Base-by-base conservation (phyloP, 305 asterid species). In the Galium porrigens region DNA sequence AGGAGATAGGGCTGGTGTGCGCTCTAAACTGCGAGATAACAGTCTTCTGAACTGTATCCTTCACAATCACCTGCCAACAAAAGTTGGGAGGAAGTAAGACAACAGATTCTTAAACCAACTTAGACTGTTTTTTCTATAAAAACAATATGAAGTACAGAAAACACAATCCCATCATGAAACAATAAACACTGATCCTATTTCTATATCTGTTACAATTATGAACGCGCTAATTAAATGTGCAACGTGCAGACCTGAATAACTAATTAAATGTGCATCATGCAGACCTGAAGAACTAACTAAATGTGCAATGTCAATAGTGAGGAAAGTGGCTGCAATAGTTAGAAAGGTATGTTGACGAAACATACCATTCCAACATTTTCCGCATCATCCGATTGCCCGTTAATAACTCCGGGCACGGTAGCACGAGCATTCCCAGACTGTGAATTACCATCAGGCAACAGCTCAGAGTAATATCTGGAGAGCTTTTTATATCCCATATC, bases 291-390 rank as follows among this genome's bases (percentile, higher is more conserved):
- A 6, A 4, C 36, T 10, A 61, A 27, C 25, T 5, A 11, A 41
- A 41, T 41, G 48, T 41, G 48, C 48, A 46, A 46, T 11, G 52
- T 15, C 18, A 15, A 46, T 4, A 46, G 20, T 20, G 6, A 46
- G 18, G 18, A 46, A 46, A 46, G 48, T 46, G 53, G 53, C 22
- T 46, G 53, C 53, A 52, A 52, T 18, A 52, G 11, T 17, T 52
- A 52, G 11, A 52, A 27, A n/a, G 3, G 15, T 29, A 49, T 17
- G n/a, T n/a, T 1, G 25, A 14, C 46, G 5, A 17, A 52, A 29
- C 63, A 74, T 89, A 92, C 99, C 99, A 87, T 84, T 77, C 97
- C 99, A 77, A 82, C 79, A 79, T 69, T 77, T 67, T 87, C 94
- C 20, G 74, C 81, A 61, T 74, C 84, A 64, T 66, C 62, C 6